A percentile compares a stretch with the other conserved stretches of the same genome.
Conservation (phyloP, 1,284 basidiomycete genomes). For the Ceratobasidium sp. region DNA sequence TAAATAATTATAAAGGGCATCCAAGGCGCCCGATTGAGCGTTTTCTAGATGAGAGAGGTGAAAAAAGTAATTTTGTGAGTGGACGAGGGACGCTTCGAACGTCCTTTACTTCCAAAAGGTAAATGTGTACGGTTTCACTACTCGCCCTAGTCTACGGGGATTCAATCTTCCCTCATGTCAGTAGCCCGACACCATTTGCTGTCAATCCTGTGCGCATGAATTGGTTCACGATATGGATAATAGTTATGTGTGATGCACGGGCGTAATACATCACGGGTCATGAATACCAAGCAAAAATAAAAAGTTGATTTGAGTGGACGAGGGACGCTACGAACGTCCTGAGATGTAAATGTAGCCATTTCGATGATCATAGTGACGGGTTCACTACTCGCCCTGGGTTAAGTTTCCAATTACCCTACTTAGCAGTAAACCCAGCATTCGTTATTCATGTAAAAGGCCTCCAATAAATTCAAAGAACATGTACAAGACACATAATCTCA, state of each 20-base stretch:
- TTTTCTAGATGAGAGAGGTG: not conserved
- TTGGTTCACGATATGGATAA: not conserved
- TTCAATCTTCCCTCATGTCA: too few species aligned
- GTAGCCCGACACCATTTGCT: too few species aligned
- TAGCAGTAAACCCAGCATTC: not conserved
- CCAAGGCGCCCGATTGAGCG: too few species aligned
- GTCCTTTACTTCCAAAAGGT: not conserved
- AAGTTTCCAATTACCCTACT: not conserved
- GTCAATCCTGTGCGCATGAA: too few species aligned
- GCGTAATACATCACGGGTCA: not conserved
- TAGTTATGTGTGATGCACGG: not conserved
- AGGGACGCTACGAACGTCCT: conserved; percentile 10
- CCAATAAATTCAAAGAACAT: too few species aligned
- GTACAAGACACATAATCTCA: too few species aligned
- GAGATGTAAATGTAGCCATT: not conserved
- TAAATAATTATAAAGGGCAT: not conserved
- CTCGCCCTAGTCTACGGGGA: conserved; percentile 16
- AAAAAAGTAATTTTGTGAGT: not conserved
- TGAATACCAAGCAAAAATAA: not conserved
- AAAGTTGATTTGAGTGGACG: conserved; percentile 6
- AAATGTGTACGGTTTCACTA: conserved; percentile 27
- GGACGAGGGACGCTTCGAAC: conserved; percentile 25
- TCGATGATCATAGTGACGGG: not conserved
- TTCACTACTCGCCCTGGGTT: conserved; percentile 9
- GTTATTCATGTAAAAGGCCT: not conserved